These are phyloP conservation scores for Chytriomyces confervae DNA, from an alignment of 192 early-diverging fungal genomes.

Conservation along the genomic window DNA sequence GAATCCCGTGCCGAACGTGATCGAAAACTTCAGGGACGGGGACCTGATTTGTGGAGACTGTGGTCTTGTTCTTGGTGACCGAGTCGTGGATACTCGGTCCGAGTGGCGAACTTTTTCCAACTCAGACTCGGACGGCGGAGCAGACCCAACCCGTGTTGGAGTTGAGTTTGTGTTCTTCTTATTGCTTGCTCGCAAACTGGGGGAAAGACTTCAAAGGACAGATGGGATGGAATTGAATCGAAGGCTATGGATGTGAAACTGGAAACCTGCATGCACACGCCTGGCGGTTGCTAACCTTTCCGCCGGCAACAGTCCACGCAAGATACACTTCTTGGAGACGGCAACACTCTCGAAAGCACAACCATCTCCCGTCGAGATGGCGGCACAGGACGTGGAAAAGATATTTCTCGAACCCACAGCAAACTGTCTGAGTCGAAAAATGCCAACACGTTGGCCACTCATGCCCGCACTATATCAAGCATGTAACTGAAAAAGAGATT, in stretches of 20 bases:
- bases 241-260: no score
- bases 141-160: conserved; percentile 92
- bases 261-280: no score
- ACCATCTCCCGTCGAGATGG: conserved; percentile 79
- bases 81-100: conserved; percentile 90
- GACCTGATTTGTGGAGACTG: conserved; percentile 94
- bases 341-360: conserved; percentile 77
- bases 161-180: conserved; percentile 4
- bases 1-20: conserved; percentile 77
- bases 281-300: background rate
- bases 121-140: conserved; percentile 74
- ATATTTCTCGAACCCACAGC: conserved; percentile 75
- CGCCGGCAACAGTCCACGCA: conserved; percentile 52
- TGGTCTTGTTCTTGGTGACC: conserved; percentile 80
- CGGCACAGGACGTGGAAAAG: conserved; percentile 71
- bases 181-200: background rate
- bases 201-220: background rate
- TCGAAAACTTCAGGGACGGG: conserved; percentile 89
- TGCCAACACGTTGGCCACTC: conserved; percentile 71
- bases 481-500: conserved; percentile 6
- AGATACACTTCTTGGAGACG: conserved; percentile 77
- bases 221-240: no score
- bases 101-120: conserved; percentile 98
- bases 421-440: conserved; percentile 74
- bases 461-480: background rate